Evolutionary conservation across 345 rosid genomes (phyloP).

Genomic region (Hirschfeldia incana): DNA sequence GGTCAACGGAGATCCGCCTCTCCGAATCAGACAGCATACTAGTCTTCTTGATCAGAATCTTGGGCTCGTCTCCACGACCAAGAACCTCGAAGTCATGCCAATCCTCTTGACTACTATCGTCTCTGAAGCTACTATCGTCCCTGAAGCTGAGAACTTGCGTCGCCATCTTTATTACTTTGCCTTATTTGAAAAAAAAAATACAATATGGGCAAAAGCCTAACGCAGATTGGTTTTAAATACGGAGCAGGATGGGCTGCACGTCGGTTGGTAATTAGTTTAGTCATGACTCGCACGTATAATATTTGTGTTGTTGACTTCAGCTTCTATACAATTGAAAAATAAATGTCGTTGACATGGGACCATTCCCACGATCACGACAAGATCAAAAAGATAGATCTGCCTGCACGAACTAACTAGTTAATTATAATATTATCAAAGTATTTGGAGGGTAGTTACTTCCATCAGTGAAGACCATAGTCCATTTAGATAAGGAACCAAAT

Average conservation of each 20-base stretch:
- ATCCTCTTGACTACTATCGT: constrained; percentile 37
- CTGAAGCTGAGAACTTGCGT: constrained; percentile 31
- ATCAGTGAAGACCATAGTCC: constrained; percentile 3
- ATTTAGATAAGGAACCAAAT: not conserved
- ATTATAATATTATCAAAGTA: not conserved
- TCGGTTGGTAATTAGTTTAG: constrained; percentile 29
- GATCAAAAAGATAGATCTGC: constrained; percentile 32
- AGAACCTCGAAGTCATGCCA: constrained; percentile 44
- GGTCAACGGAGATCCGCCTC: constrained; percentile 63
- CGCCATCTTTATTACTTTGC: constrained; percentile 19
- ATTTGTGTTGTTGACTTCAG: constrained; percentile 25
- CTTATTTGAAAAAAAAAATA: not conserved
- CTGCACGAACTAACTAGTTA: constrained; percentile 31
- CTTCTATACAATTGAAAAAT: not conserved
- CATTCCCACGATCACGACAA: constrained; percentile 22
- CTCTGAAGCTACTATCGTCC: constrained; percentile 35
- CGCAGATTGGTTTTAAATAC: constrained; percentile 30
- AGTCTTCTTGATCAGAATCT: constrained; percentile 40
- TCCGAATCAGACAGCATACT: constrained; percentile 45
- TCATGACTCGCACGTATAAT: constrained; percentile 36
- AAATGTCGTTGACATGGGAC: constrained; percentile 29
- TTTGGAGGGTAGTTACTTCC: not conserved
- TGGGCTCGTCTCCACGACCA: constrained; percentile 33
- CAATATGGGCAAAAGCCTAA: constrained; percentile 14
- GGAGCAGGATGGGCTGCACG: constrained; percentile 39